Conservation (phyloP, 257 asterid genomes). For the Marsdenia floribunda region DNA sequence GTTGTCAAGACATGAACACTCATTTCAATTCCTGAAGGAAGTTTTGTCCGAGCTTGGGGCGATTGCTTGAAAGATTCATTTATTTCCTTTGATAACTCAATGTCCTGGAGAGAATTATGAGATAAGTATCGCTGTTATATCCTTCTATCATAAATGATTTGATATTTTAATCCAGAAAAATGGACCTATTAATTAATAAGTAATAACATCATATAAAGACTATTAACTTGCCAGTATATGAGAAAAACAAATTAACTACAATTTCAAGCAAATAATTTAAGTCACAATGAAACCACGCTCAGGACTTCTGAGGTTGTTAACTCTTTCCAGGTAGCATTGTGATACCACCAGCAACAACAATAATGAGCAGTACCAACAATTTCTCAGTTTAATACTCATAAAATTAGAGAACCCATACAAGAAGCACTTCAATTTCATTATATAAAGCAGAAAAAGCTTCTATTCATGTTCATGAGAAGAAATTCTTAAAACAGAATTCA, state of each 20-base stretch:
- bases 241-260: not conserved
- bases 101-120: conserved; percentile 49
- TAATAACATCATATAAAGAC: not conserved
- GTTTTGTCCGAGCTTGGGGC: conserved; percentile 96
- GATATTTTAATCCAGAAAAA: not conserved
- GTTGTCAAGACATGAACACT: conserved; percentile 97
- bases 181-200: not conserved
- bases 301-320: not conserved
- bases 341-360: not conserved
- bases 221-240: not conserved
- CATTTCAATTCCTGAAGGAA: conserved; percentile 99
- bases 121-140: not conserved
- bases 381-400: not conserved
- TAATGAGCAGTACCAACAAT: not conserved
- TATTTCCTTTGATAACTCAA: conserved; percentile 90
- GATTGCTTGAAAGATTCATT: conserved; percentile 98
- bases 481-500: not conserved
- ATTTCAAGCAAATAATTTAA: not conserved
- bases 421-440: not conserved
- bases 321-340: not conserved
- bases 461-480: not conserved
- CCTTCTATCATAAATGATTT: not conserved
- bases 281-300: not conserved
- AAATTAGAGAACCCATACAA: not conserved
- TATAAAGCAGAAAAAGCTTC: not conserved